Evolutionary conservation across 2,329 filamentous ascomycete genomes (phyloP).

Genomic region (Cladophialophora chaetospira): DNA sequence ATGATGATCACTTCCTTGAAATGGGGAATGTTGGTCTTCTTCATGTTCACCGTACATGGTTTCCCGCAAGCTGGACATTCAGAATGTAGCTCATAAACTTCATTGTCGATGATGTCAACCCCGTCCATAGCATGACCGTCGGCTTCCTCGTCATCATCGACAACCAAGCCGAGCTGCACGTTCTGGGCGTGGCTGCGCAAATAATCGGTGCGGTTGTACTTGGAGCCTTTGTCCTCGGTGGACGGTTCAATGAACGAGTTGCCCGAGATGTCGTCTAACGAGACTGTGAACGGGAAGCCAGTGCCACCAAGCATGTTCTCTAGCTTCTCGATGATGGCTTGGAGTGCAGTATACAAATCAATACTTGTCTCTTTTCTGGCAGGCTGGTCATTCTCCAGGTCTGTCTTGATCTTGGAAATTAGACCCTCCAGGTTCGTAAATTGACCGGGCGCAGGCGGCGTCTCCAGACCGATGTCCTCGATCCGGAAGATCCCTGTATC

Average conservation of each 20-base stretch:
- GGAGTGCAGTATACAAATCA: constrained; percentile 76
- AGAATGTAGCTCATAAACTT: constrained; percentile 90
- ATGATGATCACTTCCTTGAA: constrained; percentile 98
- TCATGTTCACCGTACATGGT: constrained; percentile 90
- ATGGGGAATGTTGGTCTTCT: constrained; percentile 96
- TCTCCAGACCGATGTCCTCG: constrained; percentile 89
- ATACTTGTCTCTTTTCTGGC: constrained; percentile 74
- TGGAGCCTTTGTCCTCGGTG: constrained; percentile 72
- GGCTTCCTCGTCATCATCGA: constrained; percentile 39
- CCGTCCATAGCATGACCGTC: constrained; percentile 58
- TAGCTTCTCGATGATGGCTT: constrained; percentile 72
- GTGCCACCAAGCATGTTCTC: constrained; percentile 76
- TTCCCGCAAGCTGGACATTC: constrained; percentile 89
- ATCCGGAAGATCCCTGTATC: constrained; percentile 84
- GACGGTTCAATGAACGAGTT: constrained; percentile 97
- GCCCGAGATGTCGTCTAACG: constrained; percentile 85
- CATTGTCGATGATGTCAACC: constrained; percentile 85
- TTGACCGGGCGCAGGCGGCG: constrained; percentile 86
- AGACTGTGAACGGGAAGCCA: constrained; percentile 83
- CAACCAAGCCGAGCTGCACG: constrained; percentile 73
- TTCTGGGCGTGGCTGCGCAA: constrained; percentile 83
- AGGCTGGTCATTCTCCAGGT: constrained; percentile 80
- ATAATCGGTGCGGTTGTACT: constrained; percentile 87
- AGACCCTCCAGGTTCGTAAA: constrained; percentile 93
- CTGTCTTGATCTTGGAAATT: constrained; percentile 73